Base-by-base conservation (phyloP, 2,329 filamentous ascomycete genomes). In the Chaetomium strumarium region DNA sequence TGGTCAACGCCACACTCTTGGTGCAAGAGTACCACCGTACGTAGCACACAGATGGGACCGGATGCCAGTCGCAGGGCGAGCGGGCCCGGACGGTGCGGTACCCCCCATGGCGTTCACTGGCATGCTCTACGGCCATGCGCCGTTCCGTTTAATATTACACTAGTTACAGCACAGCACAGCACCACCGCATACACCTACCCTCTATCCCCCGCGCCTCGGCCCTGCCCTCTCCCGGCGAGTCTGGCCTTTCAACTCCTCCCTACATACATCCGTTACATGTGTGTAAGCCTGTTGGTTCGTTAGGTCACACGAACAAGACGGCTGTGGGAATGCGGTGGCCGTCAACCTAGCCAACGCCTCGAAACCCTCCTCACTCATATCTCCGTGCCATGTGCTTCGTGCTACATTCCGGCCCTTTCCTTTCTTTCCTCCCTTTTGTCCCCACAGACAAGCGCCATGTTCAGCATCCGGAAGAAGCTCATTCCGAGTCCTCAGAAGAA, bases 401-500 rank as follows among this genome's bases (percentile, higher is more conserved):
- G 30, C 38, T 50, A 34, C 43, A 49, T 46, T 44, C 31, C 42
- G 46, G 36, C 33, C 41, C 41, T 47, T 46, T 20, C 52, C 49
- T 54, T 29, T 41, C 51, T 48, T 30, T 40, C 14, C n/a, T 50
- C 40, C 45, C 39, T 20, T 53, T 30, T 44, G 34, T 33, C 38
- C 33, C 45, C 39, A 16, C 30, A 20, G 42, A 50, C 50, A 46
- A 24, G 16, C 64, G 70, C 51, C 53, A 75, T 73, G 64, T 62
- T 74, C 62, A 73, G 63, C 61, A 74, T 76, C 58, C 70, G 73
- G 55, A 70, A 68, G 55, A 70, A 68, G 63, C 64, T 75, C 29
- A 70, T 75, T 19, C 52, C 52, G 20, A 47, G 45, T 55, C 66
- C 67, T 33, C 66, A 68, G 47, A 58, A 59, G 39, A 64, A 62